Percentiles rank a stretch among this genome's conserved stretches.
phyloP scores from a whole-genome alignment of 768 basidiomycete genomes.

The Calvatia gigantea region DNA sequence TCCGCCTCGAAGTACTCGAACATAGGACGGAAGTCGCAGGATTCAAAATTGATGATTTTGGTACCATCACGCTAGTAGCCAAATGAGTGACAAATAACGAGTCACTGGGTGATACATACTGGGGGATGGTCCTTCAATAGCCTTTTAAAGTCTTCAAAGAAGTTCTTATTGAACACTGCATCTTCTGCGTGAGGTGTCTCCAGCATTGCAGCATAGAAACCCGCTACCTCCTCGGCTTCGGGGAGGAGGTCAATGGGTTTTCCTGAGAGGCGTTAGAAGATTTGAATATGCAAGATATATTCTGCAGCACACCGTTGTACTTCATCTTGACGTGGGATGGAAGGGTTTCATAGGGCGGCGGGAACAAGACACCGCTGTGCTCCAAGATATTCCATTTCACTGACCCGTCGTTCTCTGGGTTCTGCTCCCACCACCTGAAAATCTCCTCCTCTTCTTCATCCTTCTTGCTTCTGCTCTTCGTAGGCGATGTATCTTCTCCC shows the following conservation, averaged over 20 bases:
- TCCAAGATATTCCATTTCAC: conserved; percentile 95
- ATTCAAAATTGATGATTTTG: conserved; percentile 70
- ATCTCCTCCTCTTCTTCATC: conserved; percentile 72
- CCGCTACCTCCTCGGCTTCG: conserved; percentile 93
- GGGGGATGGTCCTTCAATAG: conserved; percentile 81
- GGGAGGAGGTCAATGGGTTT: conserved; percentile 73
- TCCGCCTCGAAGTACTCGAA: conserved; percentile 89
- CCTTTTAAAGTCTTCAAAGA: conserved; percentile 86
- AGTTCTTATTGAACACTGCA: conserved; percentile 86
- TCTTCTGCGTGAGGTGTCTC: conserved; percentile 93
- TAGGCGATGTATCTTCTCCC: conserved; percentile 29
- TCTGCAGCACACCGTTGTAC: conserved; percentile 71
- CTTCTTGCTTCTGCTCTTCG: conserved; percentile 39
- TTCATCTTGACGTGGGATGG: conserved; percentile 87
- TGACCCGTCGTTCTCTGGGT: conserved; percentile 69
- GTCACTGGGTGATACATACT: conserved; percentile 41
- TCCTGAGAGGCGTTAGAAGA: conserved; percentile 42
- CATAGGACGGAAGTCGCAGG: conserved; percentile 95
- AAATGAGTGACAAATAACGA: neutral
- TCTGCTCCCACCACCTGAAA: conserved; percentile 85
- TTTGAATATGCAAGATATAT: neutral
- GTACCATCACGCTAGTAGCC: conserved; percentile 58
- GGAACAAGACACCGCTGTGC: conserved; percentile 94
- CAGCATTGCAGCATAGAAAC: conserved; percentile 90
- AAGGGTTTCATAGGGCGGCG: conserved; percentile 87